A percentile compares a stretch with the other conserved stretches of the same genome.
Conservation (phyloP, 371 early-diverging fungal genomes). For the Polyrhizophydium stewartii region DNA sequence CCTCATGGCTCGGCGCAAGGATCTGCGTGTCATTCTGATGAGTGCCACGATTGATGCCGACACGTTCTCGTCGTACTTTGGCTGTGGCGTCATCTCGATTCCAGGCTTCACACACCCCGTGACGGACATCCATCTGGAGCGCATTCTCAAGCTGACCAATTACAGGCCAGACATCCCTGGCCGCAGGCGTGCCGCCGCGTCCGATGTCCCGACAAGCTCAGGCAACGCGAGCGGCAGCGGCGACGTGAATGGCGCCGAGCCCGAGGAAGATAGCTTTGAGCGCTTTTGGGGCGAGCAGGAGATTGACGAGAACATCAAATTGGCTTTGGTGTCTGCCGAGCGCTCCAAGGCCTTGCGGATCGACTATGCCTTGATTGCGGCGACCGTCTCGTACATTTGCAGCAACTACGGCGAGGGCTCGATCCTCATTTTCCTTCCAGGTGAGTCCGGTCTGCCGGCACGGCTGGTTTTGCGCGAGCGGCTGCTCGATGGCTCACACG, state of each 20-base stretch:
- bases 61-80: constrained; percentile 43
- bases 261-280: constrained; percentile 2
- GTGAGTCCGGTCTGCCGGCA: constrained; percentile 19
- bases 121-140: constrained; percentile 49
- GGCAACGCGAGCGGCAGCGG: neutral
- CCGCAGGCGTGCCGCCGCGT: neutral
- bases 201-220: too few species aligned
- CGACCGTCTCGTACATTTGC: constrained; percentile 56
- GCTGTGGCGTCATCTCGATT: constrained; percentile 55
- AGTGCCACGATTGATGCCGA: constrained; percentile 43
- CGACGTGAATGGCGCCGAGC: neutral
- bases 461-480: too few species aligned
- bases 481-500: too few species aligned
- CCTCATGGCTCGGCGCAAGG: constrained; percentile 14
- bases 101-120: constrained; percentile 83
- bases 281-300: neutral
- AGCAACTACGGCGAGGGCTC: constrained; percentile 48
- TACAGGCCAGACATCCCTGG: constrained; percentile 31
- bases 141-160: constrained; percentile 22
- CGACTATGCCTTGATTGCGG: constrained; percentile 64
- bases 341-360: constrained; percentile 28
- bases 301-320: neutral
- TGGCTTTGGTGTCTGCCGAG: neutral
- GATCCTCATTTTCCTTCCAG: constrained; percentile 72
- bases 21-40: constrained; percentile 54